Evolutionary conservation across 768 basidiomycete genomes (phyloP).

Genomic region (Hirschioporus abietinus): DNA sequence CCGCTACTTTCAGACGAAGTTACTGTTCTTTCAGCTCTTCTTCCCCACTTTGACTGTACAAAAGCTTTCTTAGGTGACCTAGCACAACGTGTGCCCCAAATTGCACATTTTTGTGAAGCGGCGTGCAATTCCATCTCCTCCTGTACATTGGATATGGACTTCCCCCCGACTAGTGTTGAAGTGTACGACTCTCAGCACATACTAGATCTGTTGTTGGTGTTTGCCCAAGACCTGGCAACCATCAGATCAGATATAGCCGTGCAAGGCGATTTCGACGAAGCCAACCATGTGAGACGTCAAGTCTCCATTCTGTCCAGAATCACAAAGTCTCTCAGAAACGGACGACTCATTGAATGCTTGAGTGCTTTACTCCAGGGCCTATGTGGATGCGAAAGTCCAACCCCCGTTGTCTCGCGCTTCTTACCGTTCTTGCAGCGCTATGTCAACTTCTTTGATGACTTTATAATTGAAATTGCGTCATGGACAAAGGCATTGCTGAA

Average conservation of each 20-base stretch:
- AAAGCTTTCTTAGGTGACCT: not conserved
- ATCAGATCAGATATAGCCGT: not conserved
- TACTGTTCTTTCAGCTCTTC: not conserved
- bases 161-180: not conserved
- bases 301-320: conserved; percentile 39
- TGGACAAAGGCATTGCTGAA: conserved; percentile 84
- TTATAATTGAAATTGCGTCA: conserved; percentile 49
- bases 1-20: not conserved
- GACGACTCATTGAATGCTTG: conserved; percentile 36
- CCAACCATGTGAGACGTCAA: conserved; percentile 47
- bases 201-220: not conserved
- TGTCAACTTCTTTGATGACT: conserved; percentile 45
- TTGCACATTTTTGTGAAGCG: not conserved
- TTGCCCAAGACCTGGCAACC: not conserved
- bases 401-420: conserved; percentile 17
- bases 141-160: not conserved
- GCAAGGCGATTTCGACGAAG: conserved; percentile 24
- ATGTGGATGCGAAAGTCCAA: conserved; percentile 26
- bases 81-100: not conserved
- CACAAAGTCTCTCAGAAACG: conserved; percentile 44
- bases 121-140: not conserved
- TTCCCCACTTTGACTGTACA: not conserved
- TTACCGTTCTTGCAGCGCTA: conserved; percentile 75
- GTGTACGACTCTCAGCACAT: not conserved
- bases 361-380: conserved; percentile 35